Conservation (phyloP, 306 rosid genomes). For the Medicago truncatula region MtrunA17r5.0-ANR NC_053045.1:35542501-35543000, state of each 20-base stretch:
- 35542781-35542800: background rate
- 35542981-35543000: conserved; percentile 9
- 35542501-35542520: background rate
- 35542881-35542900: conserved; percentile 50
- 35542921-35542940: conserved; percentile 50
- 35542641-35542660: background rate
- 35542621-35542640: conserved; percentile 1
- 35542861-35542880: conserved; percentile 59
- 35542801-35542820: conserved; percentile 15
- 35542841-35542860: conserved; percentile 45
- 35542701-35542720: background rate
- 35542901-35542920: conserved; percentile 39
- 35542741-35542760: background rate
- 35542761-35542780: background rate
- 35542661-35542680: conserved; percentile 13
- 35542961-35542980: background rate
- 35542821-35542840: conserved; percentile 34
- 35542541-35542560: background rate
- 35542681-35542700: background rate
- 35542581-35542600: conserved; percentile 9
- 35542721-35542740: conserved; percentile 7
- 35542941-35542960: background rate
- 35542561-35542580: background rate
- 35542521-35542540: background rate
- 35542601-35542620: background rate